phyloP scores from a whole-genome alignment of 2,329 filamentous ascomycete species.

The Fusarium lateritium region DNA sequence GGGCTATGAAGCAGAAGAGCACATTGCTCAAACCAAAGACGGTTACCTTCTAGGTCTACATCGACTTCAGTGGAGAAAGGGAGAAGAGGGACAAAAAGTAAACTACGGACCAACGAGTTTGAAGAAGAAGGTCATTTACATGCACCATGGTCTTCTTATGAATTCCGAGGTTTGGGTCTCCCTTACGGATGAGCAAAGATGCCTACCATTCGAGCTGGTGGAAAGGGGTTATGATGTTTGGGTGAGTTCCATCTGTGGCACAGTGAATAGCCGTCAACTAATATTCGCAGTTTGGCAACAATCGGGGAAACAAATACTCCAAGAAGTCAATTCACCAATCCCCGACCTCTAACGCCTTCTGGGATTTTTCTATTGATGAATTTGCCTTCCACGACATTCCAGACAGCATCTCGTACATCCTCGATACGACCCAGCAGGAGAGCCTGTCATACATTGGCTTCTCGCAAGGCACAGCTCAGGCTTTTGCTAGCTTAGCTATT shows the following conservation, averaged over 20 bases:
- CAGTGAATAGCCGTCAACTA: constrained; percentile 34
- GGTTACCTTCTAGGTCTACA: constrained; percentile 94
- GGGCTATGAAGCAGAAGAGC: constrained; percentile 95
- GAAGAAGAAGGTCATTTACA: constrained; percentile 89
- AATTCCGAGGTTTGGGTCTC: constrained; percentile 99
- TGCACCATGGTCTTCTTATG: constrained; percentile 98
- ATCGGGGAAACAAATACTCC: constrained; percentile 98
- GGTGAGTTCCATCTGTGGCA: constrained; percentile 64
- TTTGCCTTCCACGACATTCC: constrained; percentile 99
- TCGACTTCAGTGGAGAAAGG: constrained; percentile 84
- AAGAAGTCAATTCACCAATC: constrained; percentile 89
- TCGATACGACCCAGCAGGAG: constrained; percentile 84
- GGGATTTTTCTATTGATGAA: constrained; percentile 98
- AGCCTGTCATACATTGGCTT: constrained; percentile 97
- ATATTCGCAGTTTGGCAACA: constrained; percentile 85
- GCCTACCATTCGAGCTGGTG: constrained; percentile 89
- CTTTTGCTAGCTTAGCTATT: constrained; percentile 92
- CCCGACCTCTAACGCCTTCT: constrained; percentile 84
- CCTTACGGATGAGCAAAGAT: constrained; percentile 86
- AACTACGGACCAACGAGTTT: constrained; percentile 79
- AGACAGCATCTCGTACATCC: constrained; percentile 91
- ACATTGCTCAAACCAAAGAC: constrained; percentile 94
- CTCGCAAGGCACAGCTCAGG: constrained; percentile 96
- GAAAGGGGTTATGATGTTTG: constrained; percentile 97
- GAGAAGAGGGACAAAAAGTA: constrained; percentile 83